Conservation (phyloP, 2,329 filamentous ascomycete species). For the Neofusicoccum cordaticola region DNA sequence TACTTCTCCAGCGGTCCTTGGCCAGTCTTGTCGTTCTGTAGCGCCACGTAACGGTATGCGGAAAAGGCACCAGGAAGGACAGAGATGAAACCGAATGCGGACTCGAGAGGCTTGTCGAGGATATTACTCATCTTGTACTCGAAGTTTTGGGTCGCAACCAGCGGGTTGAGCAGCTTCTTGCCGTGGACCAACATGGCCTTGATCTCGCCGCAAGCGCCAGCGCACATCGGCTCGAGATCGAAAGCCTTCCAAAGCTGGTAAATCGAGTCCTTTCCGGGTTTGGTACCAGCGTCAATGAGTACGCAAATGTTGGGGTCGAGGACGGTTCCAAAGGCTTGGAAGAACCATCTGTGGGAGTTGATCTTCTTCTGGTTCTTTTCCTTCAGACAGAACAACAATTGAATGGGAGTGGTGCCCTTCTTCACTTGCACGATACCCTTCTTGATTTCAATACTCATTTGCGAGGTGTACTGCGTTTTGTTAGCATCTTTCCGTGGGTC, state of each 20-base stretch:
- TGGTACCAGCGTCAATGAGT: conserved; percentile 91
- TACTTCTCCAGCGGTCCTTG: conserved; percentile 94
- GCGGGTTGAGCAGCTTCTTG: conserved; percentile 85
- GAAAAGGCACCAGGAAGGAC: conserved; percentile 97
- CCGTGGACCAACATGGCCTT: conserved; percentile 93
- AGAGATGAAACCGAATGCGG: conserved; percentile 95
- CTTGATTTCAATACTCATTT: conserved; percentile 84
- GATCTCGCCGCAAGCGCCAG: conserved; percentile 96
- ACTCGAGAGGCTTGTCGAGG: conserved; percentile 94
- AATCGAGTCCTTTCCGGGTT: conserved; percentile 88
- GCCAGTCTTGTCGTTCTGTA: conserved; percentile 95
- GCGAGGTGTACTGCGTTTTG: conserved; percentile 66
- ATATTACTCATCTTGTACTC: conserved; percentile 99
- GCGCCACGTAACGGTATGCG: conserved; percentile 90
- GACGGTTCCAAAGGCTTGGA: conserved; percentile 90
- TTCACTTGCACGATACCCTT: conserved; percentile 83
- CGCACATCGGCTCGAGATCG: conserved; percentile 95
- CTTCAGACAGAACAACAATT: conserved; percentile 97
- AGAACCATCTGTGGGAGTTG: conserved; percentile 99
- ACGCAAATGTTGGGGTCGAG: conserved; percentile 96
- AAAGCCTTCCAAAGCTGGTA: conserved; percentile 99
- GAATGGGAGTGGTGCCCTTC: conserved; percentile 80
- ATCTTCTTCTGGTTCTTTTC: conserved; percentile 99
- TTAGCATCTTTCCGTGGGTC: background rate
- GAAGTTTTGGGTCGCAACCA: conserved; percentile 96